Percentiles rank a stretch among this genome's conserved stretches.
These are phyloP conservation scores for Xylogone sp. DNA, from an alignment of 2,329 filamentous ascomycete genomes.

Conservation along the genomic window DNA sequence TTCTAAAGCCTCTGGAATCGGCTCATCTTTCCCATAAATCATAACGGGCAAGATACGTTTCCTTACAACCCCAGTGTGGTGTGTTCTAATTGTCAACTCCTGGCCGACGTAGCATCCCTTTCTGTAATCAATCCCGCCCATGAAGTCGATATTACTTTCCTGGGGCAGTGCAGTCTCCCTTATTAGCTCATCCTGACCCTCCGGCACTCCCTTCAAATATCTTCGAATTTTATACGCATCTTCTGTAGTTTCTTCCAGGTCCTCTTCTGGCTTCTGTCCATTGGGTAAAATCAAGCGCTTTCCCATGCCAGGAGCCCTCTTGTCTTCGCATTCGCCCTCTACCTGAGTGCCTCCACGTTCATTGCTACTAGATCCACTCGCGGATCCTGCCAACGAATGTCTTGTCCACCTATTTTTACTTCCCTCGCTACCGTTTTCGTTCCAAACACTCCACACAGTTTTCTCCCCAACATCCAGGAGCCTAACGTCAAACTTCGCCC, in stretches of 20 bases:
- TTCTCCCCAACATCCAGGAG: conserved; percentile 62
- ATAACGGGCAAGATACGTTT: conserved; percentile 83
- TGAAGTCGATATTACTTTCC: conserved; percentile 85
- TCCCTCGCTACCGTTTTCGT: conserved; percentile 3
- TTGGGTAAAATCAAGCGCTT: conserved; percentile 41
- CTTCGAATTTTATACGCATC: conserved; percentile 70
- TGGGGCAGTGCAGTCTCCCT: conserved; percentile 72
- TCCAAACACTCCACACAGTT: conserved; percentile 72
- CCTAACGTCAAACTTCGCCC: conserved; percentile 71
- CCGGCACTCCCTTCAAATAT: conserved; percentile 76
- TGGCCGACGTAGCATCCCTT: conserved; percentile 98
- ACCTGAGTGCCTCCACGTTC: conserved; percentile 2
- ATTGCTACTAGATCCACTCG: background rate
- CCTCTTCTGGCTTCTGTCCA: conserved; percentile 24
- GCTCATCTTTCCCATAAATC: conserved; percentile 54
- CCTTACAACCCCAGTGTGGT: conserved; percentile 88
- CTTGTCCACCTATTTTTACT: conserved; percentile 9
- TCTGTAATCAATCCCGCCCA: conserved; percentile 82
- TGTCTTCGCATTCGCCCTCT: conserved; percentile 37
- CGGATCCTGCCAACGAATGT: conserved; percentile 7
- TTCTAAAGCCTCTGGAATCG: conserved; percentile 36
- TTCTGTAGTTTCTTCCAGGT: conserved; percentile 43
- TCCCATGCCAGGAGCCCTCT: conserved; percentile 53
- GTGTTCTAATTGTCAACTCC: conserved; percentile 92
- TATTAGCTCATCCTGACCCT: conserved; percentile 77